Conservation (phyloP, 495 filamentous ascomycete genomes). For the Neurospora sp. region DNA sequence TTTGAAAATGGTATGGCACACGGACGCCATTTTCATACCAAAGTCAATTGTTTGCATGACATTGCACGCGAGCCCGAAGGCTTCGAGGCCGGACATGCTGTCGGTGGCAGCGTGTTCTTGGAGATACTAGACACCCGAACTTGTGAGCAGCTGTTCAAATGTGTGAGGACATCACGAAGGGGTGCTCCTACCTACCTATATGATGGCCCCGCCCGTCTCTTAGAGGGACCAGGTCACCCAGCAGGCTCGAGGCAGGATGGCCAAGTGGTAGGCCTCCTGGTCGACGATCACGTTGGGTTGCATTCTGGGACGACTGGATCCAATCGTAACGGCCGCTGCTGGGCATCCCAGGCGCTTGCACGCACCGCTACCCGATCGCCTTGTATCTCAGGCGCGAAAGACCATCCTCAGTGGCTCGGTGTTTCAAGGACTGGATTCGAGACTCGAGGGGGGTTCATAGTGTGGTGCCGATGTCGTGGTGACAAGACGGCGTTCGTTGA, state of each 20-base stretch:
- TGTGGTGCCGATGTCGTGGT: neutral
- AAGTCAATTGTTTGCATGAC: slow-evolving; percentile 22
- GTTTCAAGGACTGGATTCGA: neutral
- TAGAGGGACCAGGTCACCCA: neutral
- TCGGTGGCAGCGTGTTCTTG: neutral
- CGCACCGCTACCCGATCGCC: neutral
- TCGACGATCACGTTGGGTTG: neutral
- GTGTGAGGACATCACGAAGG: neutral
- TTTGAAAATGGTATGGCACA: slow-evolving; percentile 1
- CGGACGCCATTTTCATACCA: slow-evolving; percentile 2
- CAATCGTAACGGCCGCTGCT: too few relatives aligned
- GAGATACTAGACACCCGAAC: neutral
- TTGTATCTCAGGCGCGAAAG: neutral
- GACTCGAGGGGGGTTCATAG: neutral
- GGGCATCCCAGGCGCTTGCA: neutral
- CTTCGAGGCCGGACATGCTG: slow-evolving; percentile 16
- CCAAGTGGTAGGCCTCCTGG: neutral
- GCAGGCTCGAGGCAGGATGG: neutral
- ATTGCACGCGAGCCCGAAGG: slow-evolving; percentile 22
- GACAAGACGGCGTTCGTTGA: neutral
- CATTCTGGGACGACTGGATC: neutral
- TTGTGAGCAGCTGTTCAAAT: neutral
- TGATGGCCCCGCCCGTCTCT: neutral
- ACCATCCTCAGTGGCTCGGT: neutral
- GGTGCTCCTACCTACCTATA: neutral